Conservation (phyloP, 169 alveolate species). For the Cryptosporidium bovis region DNA sequence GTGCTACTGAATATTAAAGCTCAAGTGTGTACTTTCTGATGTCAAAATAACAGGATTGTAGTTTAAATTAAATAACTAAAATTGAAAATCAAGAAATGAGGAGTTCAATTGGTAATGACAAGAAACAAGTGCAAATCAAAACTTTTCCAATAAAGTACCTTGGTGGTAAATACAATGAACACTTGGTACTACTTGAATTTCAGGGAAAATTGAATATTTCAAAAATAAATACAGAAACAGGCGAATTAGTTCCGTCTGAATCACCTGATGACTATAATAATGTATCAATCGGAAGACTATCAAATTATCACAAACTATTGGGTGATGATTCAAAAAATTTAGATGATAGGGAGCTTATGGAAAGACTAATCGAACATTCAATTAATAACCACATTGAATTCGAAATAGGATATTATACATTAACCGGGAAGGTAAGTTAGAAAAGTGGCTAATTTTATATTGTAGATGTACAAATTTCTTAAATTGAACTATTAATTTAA, state of each 20-base stretch:
- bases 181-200: constrained; percentile 11
- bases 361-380: neutral
- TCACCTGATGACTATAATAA: constrained; percentile 21
- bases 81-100: too few relatives aligned
- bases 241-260: constrained; percentile 21
- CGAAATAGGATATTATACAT: constrained; percentile 31
- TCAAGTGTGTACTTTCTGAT: too few relatives aligned
- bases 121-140: neutral
- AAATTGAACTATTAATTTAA: neutral
- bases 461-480: too few relatives aligned
- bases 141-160: constrained; percentile 9
- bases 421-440: constrained; percentile 51
- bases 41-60: too few relatives aligned
- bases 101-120: too few relatives aligned
- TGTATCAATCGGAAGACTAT: constrained; percentile 17
- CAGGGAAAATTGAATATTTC: constrained; percentile 45
- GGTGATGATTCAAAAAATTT: neutral
- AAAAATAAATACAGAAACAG: constrained; percentile 45
- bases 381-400: constrained; percentile 37
- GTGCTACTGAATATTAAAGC: too few relatives aligned
- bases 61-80: too few relatives aligned
- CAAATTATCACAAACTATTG: constrained; percentile 8
- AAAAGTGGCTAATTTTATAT: neutral
- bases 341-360: neutral
- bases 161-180: neutral